Evolutionary conservation across 129 eudicot species (phyloP), one percentile per base, ranked within the genome.

Genomic region (Dittrichia graveolens): DNA sequence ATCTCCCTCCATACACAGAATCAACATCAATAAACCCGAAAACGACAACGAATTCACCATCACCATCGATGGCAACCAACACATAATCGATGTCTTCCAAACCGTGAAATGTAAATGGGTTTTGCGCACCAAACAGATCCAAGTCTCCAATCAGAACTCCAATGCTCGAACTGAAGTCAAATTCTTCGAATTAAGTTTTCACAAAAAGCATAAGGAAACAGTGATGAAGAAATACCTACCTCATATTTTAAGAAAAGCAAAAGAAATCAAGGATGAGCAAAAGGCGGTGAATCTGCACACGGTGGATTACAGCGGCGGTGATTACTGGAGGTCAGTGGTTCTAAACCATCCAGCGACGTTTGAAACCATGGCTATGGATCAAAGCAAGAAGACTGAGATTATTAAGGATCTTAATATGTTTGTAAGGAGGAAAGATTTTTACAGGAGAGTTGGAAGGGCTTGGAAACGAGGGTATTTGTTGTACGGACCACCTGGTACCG

Each of bases 381-480:
- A 70, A 0, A 68, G 63, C 5, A 18, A 12, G 68, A 83, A 85
- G 46, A 57, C 7, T 7, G 82, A 24, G 64, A 44, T 88, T 8
- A 68, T 85, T 24, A 80, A 83, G 56, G 95, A 88, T 81, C 71
- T 88, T 6, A 76, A 83, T 3, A 64, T 68, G 79, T 88, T 88
- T 7, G 46, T 83, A 19, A 65, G 41, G 12, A 74, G 91, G 85
- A 85, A 76, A 68, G 91, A 88, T 13, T 88, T 80, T 67, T 88
- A 88, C 40, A 78, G 73, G 71, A 81, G 87, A 46, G 86, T 88
- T 0, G 95, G 95, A 66, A 88, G 73, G 71, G 95, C 89, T 8
- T 88, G 95, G 95, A 88, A 88, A 55, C 75, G 95, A 0, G 91
- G 95, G 62, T 88, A 88, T 73, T 71, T 88, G 83, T 76, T 85